Percentiles rank a stretch among this genome's conserved stretches.
Conservation (phyloP, 1,139 yeast genomes). For the Lodderomyces parapsilosis region DNA sequence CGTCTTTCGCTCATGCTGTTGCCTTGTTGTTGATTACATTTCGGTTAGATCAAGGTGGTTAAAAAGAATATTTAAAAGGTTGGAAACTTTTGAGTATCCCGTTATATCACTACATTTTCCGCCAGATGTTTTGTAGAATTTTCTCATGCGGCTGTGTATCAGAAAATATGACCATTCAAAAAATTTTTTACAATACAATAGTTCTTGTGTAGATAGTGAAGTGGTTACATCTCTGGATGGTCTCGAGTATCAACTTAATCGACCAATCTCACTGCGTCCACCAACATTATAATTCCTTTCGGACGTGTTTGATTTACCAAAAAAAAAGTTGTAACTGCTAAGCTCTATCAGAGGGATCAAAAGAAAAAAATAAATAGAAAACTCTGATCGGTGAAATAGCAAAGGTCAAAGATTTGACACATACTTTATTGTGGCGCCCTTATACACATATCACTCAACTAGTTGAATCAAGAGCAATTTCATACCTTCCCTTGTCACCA, state of each 20-base stretch:
- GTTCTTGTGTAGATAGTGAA: too few species aligned
- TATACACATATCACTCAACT: neutral
- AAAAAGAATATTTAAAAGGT: constrained; percentile 46
- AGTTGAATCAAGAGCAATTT: neutral
- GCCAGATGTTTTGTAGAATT: neutral
- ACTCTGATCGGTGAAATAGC: neutral
- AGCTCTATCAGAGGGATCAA: neutral
- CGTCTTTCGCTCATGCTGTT: constrained; percentile 23
- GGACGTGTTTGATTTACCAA: too few species aligned
- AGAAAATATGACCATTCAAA: neutral
- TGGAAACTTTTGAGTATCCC: constrained; percentile 51
- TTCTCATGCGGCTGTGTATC: neutral
- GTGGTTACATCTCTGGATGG: too few species aligned
- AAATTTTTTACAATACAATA: too few species aligned
- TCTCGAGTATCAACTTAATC: too few species aligned
- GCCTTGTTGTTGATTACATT: constrained; percentile 34
- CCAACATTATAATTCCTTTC: too few species aligned
- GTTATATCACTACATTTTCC: constrained; percentile 53
- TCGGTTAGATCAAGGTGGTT: constrained; percentile 53
- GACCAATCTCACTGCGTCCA: too few species aligned
- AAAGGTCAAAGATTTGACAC: constrained; percentile 1
- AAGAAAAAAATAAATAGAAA: neutral
- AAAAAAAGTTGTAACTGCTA: too few species aligned
- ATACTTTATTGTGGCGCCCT: neutral
- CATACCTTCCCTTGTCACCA: neutral